Base-by-base conservation (phyloP, 2,329 filamentous ascomycete species). In the Stemphylium vesicarium region DNA sequence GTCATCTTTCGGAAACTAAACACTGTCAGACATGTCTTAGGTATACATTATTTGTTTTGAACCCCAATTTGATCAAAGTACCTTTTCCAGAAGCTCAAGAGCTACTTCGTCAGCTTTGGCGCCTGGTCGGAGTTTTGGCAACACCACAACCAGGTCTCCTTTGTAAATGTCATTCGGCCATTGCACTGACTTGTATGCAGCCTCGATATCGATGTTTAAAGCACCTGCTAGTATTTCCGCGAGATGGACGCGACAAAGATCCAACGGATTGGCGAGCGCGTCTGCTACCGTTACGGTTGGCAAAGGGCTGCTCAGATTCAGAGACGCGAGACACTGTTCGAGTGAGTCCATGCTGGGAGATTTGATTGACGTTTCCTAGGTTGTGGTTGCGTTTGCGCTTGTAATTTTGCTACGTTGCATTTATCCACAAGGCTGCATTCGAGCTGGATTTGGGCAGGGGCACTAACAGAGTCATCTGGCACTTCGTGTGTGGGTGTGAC, bases 1-100 rank as follows among this genome's bases (percentile, higher is more conserved):
- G 60, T 85, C 85, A 52, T 87, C 83, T 56, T 86, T 83, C 32
- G 88, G 88, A 70, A 90, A 91, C 86, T 47, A 38, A 2, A 2
- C 8, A 20, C 1, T 7, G 4, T 24, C 22, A 24, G 22, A 24
- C 22, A 24, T 24, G 22, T 24, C 22, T 8, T 24, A 24, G 22
- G 4, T 8, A 24, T 24, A 4, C 22, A 24, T 7, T 2, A 8
- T 24, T 24, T 24, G 22, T 7, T 24, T 24, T 24, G 6, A 24
- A 7, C 2, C 4, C 22, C 6, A 24, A 24, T 24, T 7, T 24
- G 6, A 6, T 8, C 22, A 24, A 24, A 3, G 22, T 24, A 24
- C 22, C 22, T 24, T 24, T 24, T 13, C n/a, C 11, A 69, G 53
- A 6, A 74, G 36, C 16, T 66, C 60, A 7, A 50, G 20, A 0